Evolutionary conservation across 441 rosid species (phyloP).

Genomic region (Populus hybrid): DNA sequence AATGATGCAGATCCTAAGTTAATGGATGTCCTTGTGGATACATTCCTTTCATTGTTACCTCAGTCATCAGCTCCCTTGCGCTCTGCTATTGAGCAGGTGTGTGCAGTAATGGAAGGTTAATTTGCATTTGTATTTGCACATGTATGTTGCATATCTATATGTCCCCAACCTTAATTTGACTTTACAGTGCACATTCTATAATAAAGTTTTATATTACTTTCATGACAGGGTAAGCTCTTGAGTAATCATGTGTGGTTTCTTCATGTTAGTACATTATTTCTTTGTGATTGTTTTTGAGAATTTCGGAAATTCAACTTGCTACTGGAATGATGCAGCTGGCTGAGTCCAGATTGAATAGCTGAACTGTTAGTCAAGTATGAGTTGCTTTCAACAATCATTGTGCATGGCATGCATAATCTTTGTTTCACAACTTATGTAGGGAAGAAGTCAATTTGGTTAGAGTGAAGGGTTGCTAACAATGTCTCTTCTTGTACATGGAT

Average conservation of each 20-base stretch:
- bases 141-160: neutral
- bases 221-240: neutral
- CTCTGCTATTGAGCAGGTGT: constrained; percentile 85
- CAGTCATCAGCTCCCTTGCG: constrained; percentile 91
- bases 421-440: neutral
- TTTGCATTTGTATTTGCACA: neutral
- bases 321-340: neutral
- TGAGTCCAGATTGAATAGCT: neutral
- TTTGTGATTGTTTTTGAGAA: neutral
- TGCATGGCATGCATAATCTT: neutral
- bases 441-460: neutral
- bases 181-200: neutral
- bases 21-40: constrained; percentile 89
- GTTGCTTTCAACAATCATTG: neutral
- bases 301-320: neutral
- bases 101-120: constrained; percentile 7
- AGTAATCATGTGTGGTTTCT: neutral
- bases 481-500: neutral
- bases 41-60: constrained; percentile 80
- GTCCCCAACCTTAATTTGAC: neutral
- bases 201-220: neutral
- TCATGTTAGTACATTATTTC: neutral
- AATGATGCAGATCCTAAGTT: constrained; percentile 57
- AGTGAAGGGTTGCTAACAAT: neutral
- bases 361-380: neutral